These are phyloP conservation scores for Chloridella minuta DNA, from an alignment of 352 stramenopile genomes.

Conservation along the genomic window DNA sequence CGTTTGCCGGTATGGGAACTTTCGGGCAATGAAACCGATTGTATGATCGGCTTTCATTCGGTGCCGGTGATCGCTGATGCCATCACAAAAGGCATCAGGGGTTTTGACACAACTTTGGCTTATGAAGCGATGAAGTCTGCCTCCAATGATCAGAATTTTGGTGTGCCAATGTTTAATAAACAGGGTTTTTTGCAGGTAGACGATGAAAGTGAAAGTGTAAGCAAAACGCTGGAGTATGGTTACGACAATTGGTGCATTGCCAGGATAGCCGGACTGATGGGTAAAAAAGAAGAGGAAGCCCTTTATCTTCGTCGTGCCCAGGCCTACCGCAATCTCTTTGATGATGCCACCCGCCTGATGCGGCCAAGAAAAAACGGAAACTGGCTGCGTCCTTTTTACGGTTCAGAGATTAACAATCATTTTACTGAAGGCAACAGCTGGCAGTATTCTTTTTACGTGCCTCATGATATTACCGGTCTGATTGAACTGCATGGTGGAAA, in stretches of 20 bases:
- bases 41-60: conserved; percentile 13
- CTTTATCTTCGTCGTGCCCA: background rate
- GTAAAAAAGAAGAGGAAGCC: background rate
- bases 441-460: conserved; percentile 1
- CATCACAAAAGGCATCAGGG: conserved; percentile 1
- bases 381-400: background rate
- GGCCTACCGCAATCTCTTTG: conserved; percentile 10
- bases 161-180: background rate
- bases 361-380: background rate
- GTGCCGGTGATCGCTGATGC: background rate
- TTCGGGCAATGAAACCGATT: background rate
- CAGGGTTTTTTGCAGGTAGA: background rate
- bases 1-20: background rate
- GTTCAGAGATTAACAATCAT: background rate
- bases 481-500: background rate
- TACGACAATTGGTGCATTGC: background rate
- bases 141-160: background rate
- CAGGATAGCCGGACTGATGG: background rate
- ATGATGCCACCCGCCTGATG: background rate
- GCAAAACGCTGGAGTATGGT: background rate
- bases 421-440: conserved; percentile 3
- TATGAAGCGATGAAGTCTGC: background rate
- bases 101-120: background rate
- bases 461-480: background rate
- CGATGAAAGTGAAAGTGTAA: conserved; percentile 12